Base-by-base conservation (phyloP, 2,329 filamentous ascomycete genomes). In the Monosporascus sp. region DNA sequence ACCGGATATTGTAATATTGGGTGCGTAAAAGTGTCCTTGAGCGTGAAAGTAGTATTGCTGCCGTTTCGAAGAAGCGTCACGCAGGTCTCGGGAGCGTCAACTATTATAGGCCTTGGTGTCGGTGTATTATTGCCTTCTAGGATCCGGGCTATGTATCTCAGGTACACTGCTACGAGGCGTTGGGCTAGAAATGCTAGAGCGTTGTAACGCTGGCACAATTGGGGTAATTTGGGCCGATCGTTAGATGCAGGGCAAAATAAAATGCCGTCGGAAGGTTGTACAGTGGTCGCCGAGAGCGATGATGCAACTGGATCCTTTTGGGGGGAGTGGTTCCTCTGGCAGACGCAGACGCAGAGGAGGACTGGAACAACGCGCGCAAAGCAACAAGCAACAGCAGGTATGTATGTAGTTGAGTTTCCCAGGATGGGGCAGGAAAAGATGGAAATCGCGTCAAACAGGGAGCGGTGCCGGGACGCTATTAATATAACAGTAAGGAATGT, bases 81-180 rank as follows among this genome's bases (percentile, higher is more conserved):
- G 63, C 62, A 66, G 54, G 65, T 67, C 54, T 67, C 65, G 63
- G 65, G 54, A 65, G 55, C 52, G 48, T 56, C 54, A 57, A 48
- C 50, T 61, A 65, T 64, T 67, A 67, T 66, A 57, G 57, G 55
- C 59, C 60, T 61, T 59, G 55, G 55, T 60, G 51, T 55, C 54
- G 62, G 62, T 58, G 63, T 65, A 65, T 65, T 64, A 54, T 55
- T 61, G 50, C 49, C 53, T 62, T 62, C 58, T 27, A 3, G 43
- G 24, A 57, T 59, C 44, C 48, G 52, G 57, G 58, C 53, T 63
- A 57, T 63, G 59, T 62, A 59, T 61, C 58, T 53, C 59, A 62
- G 60, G 60, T 61, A 62, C 60, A 54, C 51, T 62, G 55, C 51
- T 62, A 59, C 60, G 61, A 56, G 61, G 58, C 51, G 57, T 56